Evolutionary conservation across 129 eudicot genomes (phyloP), one percentile per base, ranked within the genome.

Genomic region (Tagetes erecta): DNA sequence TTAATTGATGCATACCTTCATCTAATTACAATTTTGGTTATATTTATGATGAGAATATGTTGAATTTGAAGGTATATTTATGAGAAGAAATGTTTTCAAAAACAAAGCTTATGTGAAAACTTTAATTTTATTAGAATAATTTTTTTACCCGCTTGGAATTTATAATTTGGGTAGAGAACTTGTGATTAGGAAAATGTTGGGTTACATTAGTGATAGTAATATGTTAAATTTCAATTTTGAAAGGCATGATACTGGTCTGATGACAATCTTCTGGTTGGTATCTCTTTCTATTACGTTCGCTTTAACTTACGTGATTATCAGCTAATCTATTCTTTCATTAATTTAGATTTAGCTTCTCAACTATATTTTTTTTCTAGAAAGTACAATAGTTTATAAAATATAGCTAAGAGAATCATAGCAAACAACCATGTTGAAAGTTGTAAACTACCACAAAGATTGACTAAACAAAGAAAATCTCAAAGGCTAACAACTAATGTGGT

Each of bases 341-440:
- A 75, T 76, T 82, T 84, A 94, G 98, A 97, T 94, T 95, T 79
- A 95, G 99, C 78, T 87, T 95, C 87, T 95, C 99, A 65, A 95
- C 99, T 4, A 95, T 95, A 97, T 95, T 91, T 75, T 95, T 95
- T 72, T 78, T 97, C 83, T 20, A 81, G 97, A 91, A 95, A 80
- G 99, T 86, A 82, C 27, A 40, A 56, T 74, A 20, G 27, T 20
- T 20, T 20, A 20, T 20, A 20, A 20, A 20, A 20, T 20, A 20
- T 20, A 20, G 27, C 27, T 20, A 20, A 20, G 27, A 20, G 27
- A 20, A 20, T 20, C 27, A 20, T 20, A 20, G 27, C 27, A 20
- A 20, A 20, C 27, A 20, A 20, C 27, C 27, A 20, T 20, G 27
- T 20, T 20, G 27, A 20, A 20, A 20, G 27, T 20, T 20, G 27